Percentiles rank a stretch among this genome's conserved stretches.
phyloP scores from a whole-genome alignment of 75 land plant genomes.

The Gnetum montanum region DNA sequence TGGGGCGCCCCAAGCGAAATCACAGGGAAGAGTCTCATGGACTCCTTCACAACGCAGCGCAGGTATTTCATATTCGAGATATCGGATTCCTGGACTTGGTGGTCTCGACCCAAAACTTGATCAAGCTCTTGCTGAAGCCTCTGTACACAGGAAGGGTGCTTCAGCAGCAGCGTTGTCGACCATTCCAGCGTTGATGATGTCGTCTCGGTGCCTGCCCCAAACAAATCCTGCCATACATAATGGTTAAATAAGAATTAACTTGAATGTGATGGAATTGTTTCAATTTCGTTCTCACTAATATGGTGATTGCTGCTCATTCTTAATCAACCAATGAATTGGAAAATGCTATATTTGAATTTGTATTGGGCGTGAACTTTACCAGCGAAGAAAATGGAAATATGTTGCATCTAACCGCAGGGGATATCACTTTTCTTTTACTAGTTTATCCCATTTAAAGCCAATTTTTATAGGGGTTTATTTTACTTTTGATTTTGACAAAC shows the following conservation, averaged over 20 bases:
- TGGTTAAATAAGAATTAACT: background rate
- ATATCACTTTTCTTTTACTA: too few species aligned
- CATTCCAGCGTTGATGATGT: conserved; percentile 17
- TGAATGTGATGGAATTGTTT: too few species aligned
- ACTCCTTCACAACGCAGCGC: conserved; percentile 19
- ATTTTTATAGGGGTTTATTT: too few species aligned
- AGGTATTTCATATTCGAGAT: conserved; percentile 5
- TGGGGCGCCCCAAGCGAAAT: conserved; percentile 7
- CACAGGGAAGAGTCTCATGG: conserved; percentile 12
- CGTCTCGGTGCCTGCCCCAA: conserved; percentile 16
- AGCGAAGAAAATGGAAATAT: too few species aligned
- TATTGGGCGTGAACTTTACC: too few species aligned
- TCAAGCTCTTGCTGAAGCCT: conserved; percentile 12
- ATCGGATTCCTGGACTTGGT: conserved; percentile 11
- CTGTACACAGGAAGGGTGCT: conserved; percentile 4
- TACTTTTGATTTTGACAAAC: too few species aligned
- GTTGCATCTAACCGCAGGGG: too few species aligned
- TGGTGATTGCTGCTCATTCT: too few species aligned
- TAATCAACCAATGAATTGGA: too few species aligned
- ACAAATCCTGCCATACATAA: conserved; percentile 30
- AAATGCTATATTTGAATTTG: too few species aligned
- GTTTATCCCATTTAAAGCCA: too few species aligned
- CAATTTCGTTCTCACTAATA: too few species aligned
- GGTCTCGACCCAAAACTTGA: conserved; percentile 1
- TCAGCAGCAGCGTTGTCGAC: conserved; percentile 20